Evolutionary conservation across 257 asterid genomes (phyloP).

Genomic region (Penstemon eatonii): DNA sequence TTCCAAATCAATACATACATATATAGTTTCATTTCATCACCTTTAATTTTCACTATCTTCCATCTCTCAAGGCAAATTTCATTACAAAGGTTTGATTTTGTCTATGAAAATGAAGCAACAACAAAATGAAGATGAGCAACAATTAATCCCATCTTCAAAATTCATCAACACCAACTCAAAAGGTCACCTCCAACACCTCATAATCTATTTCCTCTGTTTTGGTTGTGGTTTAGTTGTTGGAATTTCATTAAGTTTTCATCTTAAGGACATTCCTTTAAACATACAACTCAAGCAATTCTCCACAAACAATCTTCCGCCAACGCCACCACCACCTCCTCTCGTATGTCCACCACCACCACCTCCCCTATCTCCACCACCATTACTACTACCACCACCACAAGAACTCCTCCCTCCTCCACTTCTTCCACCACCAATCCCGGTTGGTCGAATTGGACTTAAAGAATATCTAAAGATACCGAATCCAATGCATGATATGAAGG

Average conservation of each 20-base stretch:
- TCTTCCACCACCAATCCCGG: not conserved
- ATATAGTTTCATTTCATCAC: not conserved
- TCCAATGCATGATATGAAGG: conserved; percentile 61
- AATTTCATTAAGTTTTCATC: conserved; percentile 46
- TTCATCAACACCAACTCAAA: conserved; percentile 27
- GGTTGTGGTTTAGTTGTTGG: conserved; percentile 77
- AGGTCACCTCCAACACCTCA: conserved; percentile 42
- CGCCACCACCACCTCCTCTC: not conserved
- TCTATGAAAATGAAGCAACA: not conserved
- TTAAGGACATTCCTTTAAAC: conserved; percentile 35
- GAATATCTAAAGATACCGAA: conserved; percentile 39
- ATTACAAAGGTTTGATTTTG: not conserved
- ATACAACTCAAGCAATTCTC: conserved; percentile 32
- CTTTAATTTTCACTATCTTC: not conserved
- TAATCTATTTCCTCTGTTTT: conserved; percentile 57
- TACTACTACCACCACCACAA: not conserved
- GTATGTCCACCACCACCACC: not conserved
- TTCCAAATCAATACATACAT: not conserved
- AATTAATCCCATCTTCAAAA: conserved; percentile 27
- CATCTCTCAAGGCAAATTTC: not conserved
- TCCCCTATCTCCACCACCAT: not conserved
- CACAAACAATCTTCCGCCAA: not conserved
- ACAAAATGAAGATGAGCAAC: conserved; percentile 28
- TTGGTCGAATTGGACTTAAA: conserved; percentile 26
- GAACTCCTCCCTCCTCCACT: conserved; percentile 23